Percentiles rank a stretch among this genome's conserved stretches.
These are phyloP conservation scores for Yarrowia yakushimensis DNA, from an alignment of 805 yeast species.

Conservation along the genomic window DNA sequence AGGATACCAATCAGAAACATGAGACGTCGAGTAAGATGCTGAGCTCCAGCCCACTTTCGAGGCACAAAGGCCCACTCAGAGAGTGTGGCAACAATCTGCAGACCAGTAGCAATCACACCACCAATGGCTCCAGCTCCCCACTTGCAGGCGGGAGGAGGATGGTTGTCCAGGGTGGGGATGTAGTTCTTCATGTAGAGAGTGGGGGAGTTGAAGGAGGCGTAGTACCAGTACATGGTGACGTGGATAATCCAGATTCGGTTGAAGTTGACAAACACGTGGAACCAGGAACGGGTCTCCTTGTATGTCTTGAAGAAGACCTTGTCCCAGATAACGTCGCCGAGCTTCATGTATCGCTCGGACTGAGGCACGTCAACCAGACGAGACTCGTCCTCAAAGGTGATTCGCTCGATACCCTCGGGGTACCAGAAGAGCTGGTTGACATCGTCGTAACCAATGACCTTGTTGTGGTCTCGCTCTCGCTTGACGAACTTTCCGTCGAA, in stretches of 20 bases:
- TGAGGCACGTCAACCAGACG: slow-evolving; percentile 86
- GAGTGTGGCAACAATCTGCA: slow-evolving; percentile 83
- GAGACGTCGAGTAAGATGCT: slow-evolving; percentile 85
- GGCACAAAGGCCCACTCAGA: slow-evolving; percentile 97
- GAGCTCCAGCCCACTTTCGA: slow-evolving; percentile 99
- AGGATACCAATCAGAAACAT: slow-evolving; percentile 64
- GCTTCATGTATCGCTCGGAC: slow-evolving; percentile 80
- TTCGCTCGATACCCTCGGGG: slow-evolving; percentile 96
- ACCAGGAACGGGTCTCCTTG: slow-evolving; percentile 95
- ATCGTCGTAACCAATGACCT: slow-evolving; percentile 83
- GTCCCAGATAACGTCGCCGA: slow-evolving; percentile 91
- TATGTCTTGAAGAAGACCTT: slow-evolving; percentile 93
- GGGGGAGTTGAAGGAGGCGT: slow-evolving; percentile 88
- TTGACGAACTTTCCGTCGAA: slow-evolving; percentile 54
- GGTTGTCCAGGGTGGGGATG: slow-evolving; percentile 74
- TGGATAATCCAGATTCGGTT: slow-evolving; percentile 98
- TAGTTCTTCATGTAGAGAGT: slow-evolving; percentile 84
- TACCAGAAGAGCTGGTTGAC: slow-evolving; percentile 99
- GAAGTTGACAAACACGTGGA: slow-evolving; percentile 90
- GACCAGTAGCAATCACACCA: slow-evolving; percentile 77
- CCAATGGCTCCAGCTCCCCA: slow-evolving; percentile 94
- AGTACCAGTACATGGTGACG: slow-evolving; percentile 88
- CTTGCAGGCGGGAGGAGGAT: slow-evolving; percentile 82
- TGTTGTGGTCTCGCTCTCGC: slow-evolving; percentile 65
- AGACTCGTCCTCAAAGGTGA: slow-evolving; percentile 86